phyloP scores from a whole-genome alignment of 202 grass and related monocot genomes.

The Panicum virgatum region DNA sequence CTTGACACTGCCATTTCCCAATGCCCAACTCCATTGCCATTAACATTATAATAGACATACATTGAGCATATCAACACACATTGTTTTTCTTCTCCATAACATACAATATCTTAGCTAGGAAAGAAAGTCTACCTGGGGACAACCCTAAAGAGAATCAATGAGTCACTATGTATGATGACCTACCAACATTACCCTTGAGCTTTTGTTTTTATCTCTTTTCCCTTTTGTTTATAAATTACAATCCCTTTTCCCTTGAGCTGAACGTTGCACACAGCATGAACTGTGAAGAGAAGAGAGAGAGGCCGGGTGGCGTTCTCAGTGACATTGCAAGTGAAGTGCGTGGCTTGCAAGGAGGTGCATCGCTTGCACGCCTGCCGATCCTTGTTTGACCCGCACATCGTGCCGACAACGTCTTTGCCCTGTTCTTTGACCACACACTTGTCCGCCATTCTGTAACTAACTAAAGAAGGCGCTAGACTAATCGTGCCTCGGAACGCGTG shows the following conservation, averaged over 20 bases:
- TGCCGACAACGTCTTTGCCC: constrained; percentile 51
- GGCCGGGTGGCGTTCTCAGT: not conserved
- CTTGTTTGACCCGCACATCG: constrained; percentile 75
- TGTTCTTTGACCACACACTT: constrained; percentile 51
- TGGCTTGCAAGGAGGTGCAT: constrained; percentile 52
- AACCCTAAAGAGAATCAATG: not conserved
- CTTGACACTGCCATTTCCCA: constrained; percentile 27
- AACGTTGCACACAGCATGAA: too few species aligned
- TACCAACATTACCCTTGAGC: constrained; percentile 15
- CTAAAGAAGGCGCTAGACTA: not conserved
- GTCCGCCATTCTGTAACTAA: not conserved
- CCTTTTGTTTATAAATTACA: too few species aligned
- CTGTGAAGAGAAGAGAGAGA: not conserved
- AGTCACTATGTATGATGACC: not conserved
- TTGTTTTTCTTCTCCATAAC: not conserved
- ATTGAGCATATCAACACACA: not conserved
- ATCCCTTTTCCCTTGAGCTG: too few species aligned
- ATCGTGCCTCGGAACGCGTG: not conserved
- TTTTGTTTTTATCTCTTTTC: too few species aligned
- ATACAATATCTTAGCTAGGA: not conserved
- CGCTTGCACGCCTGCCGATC: constrained; percentile 49
- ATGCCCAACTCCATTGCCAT: not conserved
- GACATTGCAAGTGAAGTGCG: constrained; percentile 25
- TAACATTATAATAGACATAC: not conserved
- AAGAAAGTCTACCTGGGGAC: not conserved